Evolutionary conservation across 2,329 filamentous ascomycete species (phyloP).

Genomic region (Fusarium tricinctum): DNA sequence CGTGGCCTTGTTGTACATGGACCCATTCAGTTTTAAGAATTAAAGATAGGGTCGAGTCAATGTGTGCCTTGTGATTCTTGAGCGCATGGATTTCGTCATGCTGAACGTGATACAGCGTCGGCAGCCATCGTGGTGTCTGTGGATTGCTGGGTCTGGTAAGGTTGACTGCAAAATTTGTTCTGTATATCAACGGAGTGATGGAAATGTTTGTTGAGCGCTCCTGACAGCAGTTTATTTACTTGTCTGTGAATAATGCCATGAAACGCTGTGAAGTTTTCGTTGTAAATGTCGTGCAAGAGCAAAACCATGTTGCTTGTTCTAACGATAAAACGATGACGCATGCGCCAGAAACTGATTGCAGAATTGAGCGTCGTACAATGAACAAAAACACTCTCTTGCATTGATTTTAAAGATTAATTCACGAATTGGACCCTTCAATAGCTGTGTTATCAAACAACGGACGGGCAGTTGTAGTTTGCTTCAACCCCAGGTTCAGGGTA

Average conservation of each 20-base stretch:
- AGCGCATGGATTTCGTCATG: constrained; percentile 5
- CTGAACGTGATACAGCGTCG: constrained; percentile 22
- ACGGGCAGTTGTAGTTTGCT: constrained; percentile 6
- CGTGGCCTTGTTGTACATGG: constrained; percentile 11
- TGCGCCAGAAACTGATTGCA: neutral
- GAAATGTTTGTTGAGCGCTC: neutral
- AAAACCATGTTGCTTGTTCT: neutral
- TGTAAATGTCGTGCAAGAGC: neutral
- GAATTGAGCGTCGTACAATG: neutral
- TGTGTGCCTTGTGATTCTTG: constrained; percentile 6
- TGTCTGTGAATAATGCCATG: too few relatives aligned
- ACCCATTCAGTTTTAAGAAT: constrained; percentile 5
- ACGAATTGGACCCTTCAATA: neutral
- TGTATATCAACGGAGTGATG: constrained; percentile 30
- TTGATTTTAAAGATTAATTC: neutral
- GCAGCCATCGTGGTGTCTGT: constrained; percentile 20
- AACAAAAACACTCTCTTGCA: neutral
- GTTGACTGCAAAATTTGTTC: constrained; percentile 28
- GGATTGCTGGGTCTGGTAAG: neutral
- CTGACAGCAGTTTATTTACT: neutral
- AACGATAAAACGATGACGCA: neutral
- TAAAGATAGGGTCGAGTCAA: constrained; percentile 21
- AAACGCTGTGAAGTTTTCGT: neutral
- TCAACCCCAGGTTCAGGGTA: constrained; percentile 41
- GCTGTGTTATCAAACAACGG: neutral